Evolutionary conservation across 176 grass and related monocot genomes (phyloP).

Genomic region (Themeda triandra): DNA sequence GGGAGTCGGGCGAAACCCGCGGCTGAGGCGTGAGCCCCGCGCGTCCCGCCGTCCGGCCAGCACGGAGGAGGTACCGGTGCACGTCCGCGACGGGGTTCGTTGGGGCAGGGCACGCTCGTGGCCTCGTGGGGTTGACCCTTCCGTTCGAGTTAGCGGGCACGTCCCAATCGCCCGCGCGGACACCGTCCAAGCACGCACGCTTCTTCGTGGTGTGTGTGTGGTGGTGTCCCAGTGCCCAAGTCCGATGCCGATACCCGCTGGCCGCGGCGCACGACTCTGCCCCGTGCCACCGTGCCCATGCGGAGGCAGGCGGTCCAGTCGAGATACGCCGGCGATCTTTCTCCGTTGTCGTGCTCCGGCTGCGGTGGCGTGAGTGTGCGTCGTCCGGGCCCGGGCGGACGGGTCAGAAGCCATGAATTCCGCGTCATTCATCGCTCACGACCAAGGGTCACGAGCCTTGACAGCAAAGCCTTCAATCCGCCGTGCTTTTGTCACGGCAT

Average conservation of each 20-base stretch:
- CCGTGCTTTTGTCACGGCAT: background rate
- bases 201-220: background rate
- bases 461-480: background rate
- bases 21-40: background rate
- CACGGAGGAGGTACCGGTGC: too few relatives aligned
- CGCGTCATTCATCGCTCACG: background rate
- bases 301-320: too few relatives aligned
- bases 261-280: too few relatives aligned
- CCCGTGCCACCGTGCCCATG: too few relatives aligned
- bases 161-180: background rate
- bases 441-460: background rate
- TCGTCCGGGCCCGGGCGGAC: background rate
- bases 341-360: background rate
- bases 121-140: background rate
- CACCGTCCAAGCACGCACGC: background rate
- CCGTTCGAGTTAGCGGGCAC: background rate
- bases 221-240: background rate
- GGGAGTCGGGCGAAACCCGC: background rate
- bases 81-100: too few relatives aligned
- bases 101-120: background rate
- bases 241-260: too few relatives aligned
- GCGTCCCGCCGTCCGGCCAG: background rate
- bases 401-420: background rate
- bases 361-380: background rate
- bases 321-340: background rate